A percentile compares a stretch with the other conserved stretches of the same genome.
phyloP scores from a whole-genome alignment of 2,329 filamentous ascomycete species.

The Zasmidium citrigriseum region DNA sequence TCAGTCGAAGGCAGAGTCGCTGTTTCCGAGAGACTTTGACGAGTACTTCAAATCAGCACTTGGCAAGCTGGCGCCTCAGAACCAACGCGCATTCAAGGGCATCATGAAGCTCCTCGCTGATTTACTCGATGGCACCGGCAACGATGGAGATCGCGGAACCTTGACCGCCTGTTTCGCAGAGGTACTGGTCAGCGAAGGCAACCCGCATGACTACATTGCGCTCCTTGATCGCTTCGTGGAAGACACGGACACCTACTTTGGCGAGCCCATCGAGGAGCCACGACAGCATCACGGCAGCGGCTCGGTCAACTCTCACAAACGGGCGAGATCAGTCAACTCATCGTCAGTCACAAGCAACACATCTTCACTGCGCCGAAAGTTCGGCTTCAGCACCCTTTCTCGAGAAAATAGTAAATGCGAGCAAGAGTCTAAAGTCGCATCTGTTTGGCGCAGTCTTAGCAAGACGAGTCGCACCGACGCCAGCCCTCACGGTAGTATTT shows the following conservation, averaged over 20 bases:
- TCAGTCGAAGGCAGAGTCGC: slow-evolving; percentile 64
- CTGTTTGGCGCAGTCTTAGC: slow-evolving; percentile 85
- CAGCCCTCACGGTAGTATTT: slow-evolving; percentile 64
- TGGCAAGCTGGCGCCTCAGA: slow-evolving; percentile 57
- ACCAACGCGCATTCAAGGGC: slow-evolving; percentile 74
- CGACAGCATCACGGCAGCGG: slow-evolving; percentile 23
- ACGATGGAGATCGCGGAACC: slow-evolving; percentile 86
- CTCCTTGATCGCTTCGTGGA: slow-evolving; percentile 85
- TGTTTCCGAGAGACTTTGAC: slow-evolving; percentile 71
- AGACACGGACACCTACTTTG: slow-evolving; percentile 86
- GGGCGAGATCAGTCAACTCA: slow-evolving; percentile 62
- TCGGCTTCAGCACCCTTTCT: slow-evolving; percentile 72
- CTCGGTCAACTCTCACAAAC: slow-evolving; percentile 41
- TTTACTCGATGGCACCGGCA: slow-evolving; percentile 83
- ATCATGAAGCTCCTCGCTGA: slow-evolving; percentile 85
- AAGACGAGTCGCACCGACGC: slow-evolving; percentile 68
- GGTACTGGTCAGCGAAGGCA: slow-evolving; percentile 74
- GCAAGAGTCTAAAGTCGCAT: slow-evolving; percentile 68
- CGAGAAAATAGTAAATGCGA: slow-evolving; percentile 77
- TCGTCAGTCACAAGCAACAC: slow-evolving; percentile 82
- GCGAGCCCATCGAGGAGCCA: slow-evolving; percentile 52
- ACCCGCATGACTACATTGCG: slow-evolving; percentile 81
- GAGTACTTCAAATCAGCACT: slow-evolving; percentile 58
- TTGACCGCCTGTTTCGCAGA: slow-evolving; percentile 88
- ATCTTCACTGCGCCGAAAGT: slow-evolving; percentile 80